A percentile compares a stretch with the other conserved stretches of the same genome.
Conservation (phyloP, 2,329 filamentous ascomycete genomes). For the Colletotrichum sidae region DNA sequence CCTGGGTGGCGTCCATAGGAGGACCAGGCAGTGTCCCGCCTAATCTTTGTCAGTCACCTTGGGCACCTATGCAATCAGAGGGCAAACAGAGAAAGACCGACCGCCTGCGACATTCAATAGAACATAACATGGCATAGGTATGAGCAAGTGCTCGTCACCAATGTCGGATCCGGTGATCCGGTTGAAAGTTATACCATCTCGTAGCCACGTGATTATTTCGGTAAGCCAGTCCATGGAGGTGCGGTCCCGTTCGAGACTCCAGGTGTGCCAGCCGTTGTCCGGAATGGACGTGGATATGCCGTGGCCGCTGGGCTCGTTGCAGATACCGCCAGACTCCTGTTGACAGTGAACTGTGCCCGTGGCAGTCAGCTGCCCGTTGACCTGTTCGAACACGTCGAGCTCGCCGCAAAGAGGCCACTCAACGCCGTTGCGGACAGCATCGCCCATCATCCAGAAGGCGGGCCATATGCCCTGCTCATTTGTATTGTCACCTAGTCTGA, state of each 20-base stretch:
- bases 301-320: slow-evolving; percentile 62
- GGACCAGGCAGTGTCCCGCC: slow-evolving; percentile 50
- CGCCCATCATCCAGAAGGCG: slow-evolving; percentile 68
- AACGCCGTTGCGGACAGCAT: slow-evolving; percentile 59
- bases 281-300: slow-evolving; percentile 49
- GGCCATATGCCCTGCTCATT: slow-evolving; percentile 68
- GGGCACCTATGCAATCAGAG: not conserved
- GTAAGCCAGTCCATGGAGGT: slow-evolving; percentile 55
- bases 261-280: slow-evolving; percentile 59
- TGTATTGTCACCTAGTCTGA: slow-evolving; percentile 59
- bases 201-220: slow-evolving; percentile 64
- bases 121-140: slow-evolving; percentile 57
- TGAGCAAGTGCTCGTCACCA: slow-evolving; percentile 59
- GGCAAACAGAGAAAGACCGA: slow-evolving; percentile 46
- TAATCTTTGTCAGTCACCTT: slow-evolving; percentile 7
- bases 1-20: slow-evolving; percentile 59
- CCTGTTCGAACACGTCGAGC: slow-evolving; percentile 68
- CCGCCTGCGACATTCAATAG: slow-evolving; percentile 68
- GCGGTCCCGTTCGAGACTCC: slow-evolving; percentile 63
- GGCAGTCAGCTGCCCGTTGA: slow-evolving; percentile 60
- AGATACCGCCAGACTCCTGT: slow-evolving; percentile 54
- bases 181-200: slow-evolving; percentile 58
- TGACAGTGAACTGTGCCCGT: slow-evolving; percentile 67
- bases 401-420: slow-evolving; percentile 66
- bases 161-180: slow-evolving; percentile 58